Base-by-base conservation (phyloP, 108 stramenopile genomes). In the Skeletonema menzelii region DNA sequence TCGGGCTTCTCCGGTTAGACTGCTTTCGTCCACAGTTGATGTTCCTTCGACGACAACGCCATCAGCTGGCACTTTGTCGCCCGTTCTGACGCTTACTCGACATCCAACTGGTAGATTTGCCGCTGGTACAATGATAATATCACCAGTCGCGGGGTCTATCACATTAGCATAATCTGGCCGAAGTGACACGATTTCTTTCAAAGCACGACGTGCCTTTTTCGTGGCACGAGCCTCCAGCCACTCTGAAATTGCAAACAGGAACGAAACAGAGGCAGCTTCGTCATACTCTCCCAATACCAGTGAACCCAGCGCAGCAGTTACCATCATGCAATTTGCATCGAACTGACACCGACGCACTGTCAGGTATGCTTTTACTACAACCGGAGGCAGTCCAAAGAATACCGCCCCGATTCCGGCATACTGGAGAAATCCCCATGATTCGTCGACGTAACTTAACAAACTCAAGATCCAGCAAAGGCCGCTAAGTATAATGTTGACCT, bases 261-360 rank as follows among this genome's bases (percentile, higher is more conserved):
- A 94, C 8, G 91, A 82, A 2, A 97, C 92, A 14, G 90, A 86
- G 24, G 93, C 96, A 7, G 93, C 94, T 75, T 97, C 94, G 37
- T 88, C 86, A 63, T 76, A 92, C 62, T 97, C 90, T 31, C 78
- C 80, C 37, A 96, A 66, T 7, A 73, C 75, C 19, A 95, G 62
- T 6, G 96, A 91, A 19, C 96, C 96, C 34, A 93, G 49, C 0
- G 93, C 92, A 5, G 96, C 94, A 47, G 84, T 73, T 17, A 91
- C 84, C 96, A 97, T 97, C 86, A 97, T 91, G 63, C 91, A 89
- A 76, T 97, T 95, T 26, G 95, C 90, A 85, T 97, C 93, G 76
- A 91, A 84, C 53, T 86, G 86, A 37, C 57, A 71, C 34, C 88
- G 67, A 28, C 82, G 80, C 53, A 92, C 37, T 20, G 91, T 95